Base-by-base conservation (phyloP, 176 grass and related monocot species). In the Thinopyrum elongatum region DNA sequence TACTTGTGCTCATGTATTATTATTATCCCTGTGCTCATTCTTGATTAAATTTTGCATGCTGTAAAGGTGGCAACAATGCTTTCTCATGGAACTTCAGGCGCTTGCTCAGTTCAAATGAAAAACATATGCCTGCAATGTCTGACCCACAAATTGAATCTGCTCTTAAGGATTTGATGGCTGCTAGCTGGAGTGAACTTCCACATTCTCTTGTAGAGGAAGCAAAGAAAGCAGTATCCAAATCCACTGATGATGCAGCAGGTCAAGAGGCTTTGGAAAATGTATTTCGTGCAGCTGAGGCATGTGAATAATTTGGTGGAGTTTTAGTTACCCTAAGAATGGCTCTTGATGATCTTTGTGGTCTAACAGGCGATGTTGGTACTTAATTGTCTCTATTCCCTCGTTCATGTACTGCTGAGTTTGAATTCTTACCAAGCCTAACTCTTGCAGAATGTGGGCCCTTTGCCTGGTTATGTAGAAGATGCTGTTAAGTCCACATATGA, bases 91-190 rank as follows among this genome's bases (percentile, higher is more conserved):
- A 87, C 55, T 75, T 86, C 27, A 91, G 82, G 47, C 90, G 90
- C 29, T 85, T 90, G 44, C 82, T 99, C 79, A 89, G 86, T 86
- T 94, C 94, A 82, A 90, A 76, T 30, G 79, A 86, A 38, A 94
- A 89, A 51, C 90, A 88, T 38, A 70, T 95, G 22, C 92, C 97
- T 77, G 30, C 74, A 65, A 87, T 96, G 76, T 89, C 86, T 26
- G 95, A 98, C n/a, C 86, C 91, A 51, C 86, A 94, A 17, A 83
- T 99, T 70, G 94, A 96, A 80, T 87, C 82, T 60, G 84, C 94
- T 80, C 86, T 94, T 73, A 99, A 94, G 88, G 94, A 99, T 89
- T 91, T 99, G 84, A 91, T 99, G 90, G 97, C 97, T 76, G 78
- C 83, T 25, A 94, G 78, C 58, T 96, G 97, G 97, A 88, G 81